A percentile compares a stretch with the other conserved stretches of the same genome.
Evolutionary conservation across 352 stramenopile genomes (phyloP).

Genomic region (Phytophthora melonis): DNA sequence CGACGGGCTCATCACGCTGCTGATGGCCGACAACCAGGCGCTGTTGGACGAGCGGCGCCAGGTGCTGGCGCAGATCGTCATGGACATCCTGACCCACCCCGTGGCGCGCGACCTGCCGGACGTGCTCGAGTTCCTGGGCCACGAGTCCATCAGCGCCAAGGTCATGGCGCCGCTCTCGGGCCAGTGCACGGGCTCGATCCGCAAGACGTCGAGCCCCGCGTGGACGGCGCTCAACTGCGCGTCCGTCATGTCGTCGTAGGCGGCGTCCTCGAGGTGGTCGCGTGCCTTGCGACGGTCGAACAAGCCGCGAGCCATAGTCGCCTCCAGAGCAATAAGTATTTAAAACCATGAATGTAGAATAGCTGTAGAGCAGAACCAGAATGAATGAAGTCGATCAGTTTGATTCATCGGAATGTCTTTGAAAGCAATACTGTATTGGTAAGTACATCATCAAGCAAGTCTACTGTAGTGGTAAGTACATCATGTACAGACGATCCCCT

Average conservation of each 20-base stretch:
- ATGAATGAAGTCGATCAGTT: constrained; percentile 14
- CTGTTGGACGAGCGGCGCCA: constrained; percentile 72
- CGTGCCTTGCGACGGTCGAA: neutral
- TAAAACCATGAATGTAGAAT: constrained; percentile 37
- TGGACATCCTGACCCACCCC: constrained; percentile 67
- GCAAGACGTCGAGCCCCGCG: constrained; percentile 73
- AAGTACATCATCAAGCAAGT: no score
- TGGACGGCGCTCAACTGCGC: constrained; percentile 56
- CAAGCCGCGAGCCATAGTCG: neutral
- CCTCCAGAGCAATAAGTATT: constrained; percentile 25
- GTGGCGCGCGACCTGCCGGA: constrained; percentile 61
- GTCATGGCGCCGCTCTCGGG: constrained; percentile 38
- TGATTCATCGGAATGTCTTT: neutral
- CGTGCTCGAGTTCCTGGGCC: constrained; percentile 75
- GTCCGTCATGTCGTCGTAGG: constrained; percentile 30
- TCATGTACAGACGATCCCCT: no score
- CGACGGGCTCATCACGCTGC: constrained; percentile 71
- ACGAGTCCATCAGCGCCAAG: constrained; percentile 62
- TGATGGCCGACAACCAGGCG: constrained; percentile 73
- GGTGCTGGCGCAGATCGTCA: constrained; percentile 67
- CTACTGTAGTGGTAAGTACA: no score
- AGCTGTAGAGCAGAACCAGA: constrained; percentile 12
- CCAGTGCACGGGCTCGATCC: constrained; percentile 76
- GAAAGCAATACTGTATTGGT: no score
- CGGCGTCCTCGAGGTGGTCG: neutral